phyloP scores from a whole-genome alignment of 228 moss, liverwort and hornwort species.

The Sphagnum fallax region DNA sequence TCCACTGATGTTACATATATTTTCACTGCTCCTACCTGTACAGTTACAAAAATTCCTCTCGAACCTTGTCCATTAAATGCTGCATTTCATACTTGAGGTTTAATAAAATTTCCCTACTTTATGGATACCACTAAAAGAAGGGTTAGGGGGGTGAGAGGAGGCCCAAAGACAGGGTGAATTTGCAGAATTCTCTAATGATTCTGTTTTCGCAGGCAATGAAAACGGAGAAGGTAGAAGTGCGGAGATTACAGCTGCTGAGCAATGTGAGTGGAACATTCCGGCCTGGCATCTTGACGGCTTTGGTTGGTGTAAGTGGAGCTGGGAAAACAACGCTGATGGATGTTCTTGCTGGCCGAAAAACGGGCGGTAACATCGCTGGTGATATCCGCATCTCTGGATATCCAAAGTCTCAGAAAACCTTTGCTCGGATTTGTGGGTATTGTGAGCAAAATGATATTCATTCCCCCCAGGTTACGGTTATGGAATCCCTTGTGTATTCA shows the following conservation, averaged over 20 bases:
- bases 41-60: too few relatives aligned
- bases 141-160: too few relatives aligned
- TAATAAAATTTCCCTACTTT: too few relatives aligned
- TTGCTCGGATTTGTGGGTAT: conserved; percentile 46
- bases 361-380: conserved; percentile 45
- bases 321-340: conserved; percentile 64
- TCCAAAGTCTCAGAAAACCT: conserved; percentile 34
- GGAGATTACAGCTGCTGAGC: conserved; percentile 36
- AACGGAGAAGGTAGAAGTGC: conserved; percentile 22
- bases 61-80: too few relatives aligned
- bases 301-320: conserved; percentile 53
- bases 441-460: conserved; percentile 57
- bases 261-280: conserved; percentile 49
- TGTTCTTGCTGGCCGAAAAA: conserved; percentile 50
- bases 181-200: not conserved
- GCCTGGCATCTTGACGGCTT: conserved; percentile 47
- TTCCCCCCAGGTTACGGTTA: conserved; percentile 50
- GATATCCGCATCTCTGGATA: conserved; percentile 39
- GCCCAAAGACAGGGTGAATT: too few relatives aligned
- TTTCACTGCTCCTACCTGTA: too few relatives aligned
- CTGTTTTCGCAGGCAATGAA: conserved; percentile 38
- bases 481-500: conserved; percentile 51
- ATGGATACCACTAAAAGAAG: too few relatives aligned
- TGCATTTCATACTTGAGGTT: too few relatives aligned
- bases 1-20: too few relatives aligned